phyloP scores from a whole-genome alignment of 352 stramenopile species.

The Thalassiosira delicatula region DNA sequence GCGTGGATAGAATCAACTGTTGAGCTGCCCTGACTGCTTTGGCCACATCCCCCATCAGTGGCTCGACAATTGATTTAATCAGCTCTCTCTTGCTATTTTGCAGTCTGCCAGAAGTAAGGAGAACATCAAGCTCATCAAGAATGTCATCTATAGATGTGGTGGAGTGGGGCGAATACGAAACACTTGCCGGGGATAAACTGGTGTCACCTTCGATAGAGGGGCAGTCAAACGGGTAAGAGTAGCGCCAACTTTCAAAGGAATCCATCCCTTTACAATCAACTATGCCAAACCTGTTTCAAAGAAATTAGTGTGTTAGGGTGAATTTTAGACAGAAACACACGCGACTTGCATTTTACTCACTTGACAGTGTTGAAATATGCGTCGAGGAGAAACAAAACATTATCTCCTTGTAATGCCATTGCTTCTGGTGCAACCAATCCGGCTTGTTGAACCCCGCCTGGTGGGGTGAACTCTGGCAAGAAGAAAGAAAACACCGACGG shows the following conservation, averaged over 20 bases:
- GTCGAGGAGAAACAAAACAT: slow-evolving; percentile 31
- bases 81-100: slow-evolving; percentile 30
- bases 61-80: slow-evolving; percentile 31
- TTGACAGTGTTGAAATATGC: slow-evolving; percentile 16
- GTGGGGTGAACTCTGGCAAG: slow-evolving; percentile 45
- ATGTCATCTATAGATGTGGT: slow-evolving; percentile 32
- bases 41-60: neutral
- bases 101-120: slow-evolving; percentile 69
- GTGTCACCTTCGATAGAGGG: slow-evolving; percentile 28
- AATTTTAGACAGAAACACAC: too few relatives aligned
- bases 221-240: neutral
- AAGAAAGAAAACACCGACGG: slow-evolving; percentile 71
- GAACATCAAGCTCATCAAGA: slow-evolving; percentile 66
- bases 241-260: slow-evolving; percentile 19
- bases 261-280: neutral
- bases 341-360: too few relatives aligned
- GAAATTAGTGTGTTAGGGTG: too few relatives aligned
- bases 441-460: slow-evolving; percentile 17
- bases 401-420: slow-evolving; percentile 10
- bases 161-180: slow-evolving; percentile 26
- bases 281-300: slow-evolving; percentile 40
- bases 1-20: slow-evolving; percentile 66
- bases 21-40: slow-evolving; percentile 43
- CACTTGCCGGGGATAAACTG: slow-evolving; percentile 12
- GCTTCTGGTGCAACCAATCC: slow-evolving; percentile 26